A percentile compares a stretch with the other conserved stretches of the same genome.
Conservation (phyloP, 164 flowering plant genomes). For the Tetrastigma voinierianum region DNA sequence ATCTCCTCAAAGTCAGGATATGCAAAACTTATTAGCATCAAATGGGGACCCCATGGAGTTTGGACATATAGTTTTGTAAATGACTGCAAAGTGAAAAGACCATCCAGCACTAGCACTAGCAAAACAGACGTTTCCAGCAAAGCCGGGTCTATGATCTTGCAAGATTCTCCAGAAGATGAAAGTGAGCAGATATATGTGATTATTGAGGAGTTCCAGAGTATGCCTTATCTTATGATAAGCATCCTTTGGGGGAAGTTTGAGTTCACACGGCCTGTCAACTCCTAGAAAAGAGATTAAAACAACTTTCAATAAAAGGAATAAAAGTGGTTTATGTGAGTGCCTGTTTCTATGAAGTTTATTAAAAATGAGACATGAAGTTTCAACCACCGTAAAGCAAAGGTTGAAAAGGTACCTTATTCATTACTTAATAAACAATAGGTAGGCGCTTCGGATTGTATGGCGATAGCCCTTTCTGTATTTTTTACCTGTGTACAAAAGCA, state of each 20-base stretch:
- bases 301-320: conserved; percentile 7
- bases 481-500: conserved; percentile 50
- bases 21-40: conserved; percentile 90
- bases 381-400: background rate
- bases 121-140: conserved; percentile 97
- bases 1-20: conserved; percentile 98
- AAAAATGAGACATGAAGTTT: conserved; percentile 1
- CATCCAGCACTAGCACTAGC: conserved; percentile 98
- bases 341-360: background rate
- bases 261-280: conserved; percentile 97
- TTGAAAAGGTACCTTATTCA: conserved; percentile 69
- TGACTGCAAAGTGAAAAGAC: conserved; percentile 92
- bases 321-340: background rate
- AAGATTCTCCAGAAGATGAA: conserved; percentile 86
- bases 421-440: conserved; percentile 98
- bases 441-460: conserved; percentile 92
- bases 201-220: conserved; percentile 85
- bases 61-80: conserved; percentile 96
- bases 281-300: conserved; percentile 40
- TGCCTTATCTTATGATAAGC: conserved; percentile 92
- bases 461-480: conserved; percentile 99
- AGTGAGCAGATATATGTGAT: conserved; percentile 73
- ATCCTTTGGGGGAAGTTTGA: conserved; percentile 93
- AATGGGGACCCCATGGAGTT: conserved; percentile 89
- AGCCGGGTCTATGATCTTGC: conserved; percentile 78